Percentiles rank a stretch among this genome's conserved stretches.
Evolutionary conservation across 78 protist genomes (phyloP).

Genomic region (Mantamonas sphyraenae): DNA sequence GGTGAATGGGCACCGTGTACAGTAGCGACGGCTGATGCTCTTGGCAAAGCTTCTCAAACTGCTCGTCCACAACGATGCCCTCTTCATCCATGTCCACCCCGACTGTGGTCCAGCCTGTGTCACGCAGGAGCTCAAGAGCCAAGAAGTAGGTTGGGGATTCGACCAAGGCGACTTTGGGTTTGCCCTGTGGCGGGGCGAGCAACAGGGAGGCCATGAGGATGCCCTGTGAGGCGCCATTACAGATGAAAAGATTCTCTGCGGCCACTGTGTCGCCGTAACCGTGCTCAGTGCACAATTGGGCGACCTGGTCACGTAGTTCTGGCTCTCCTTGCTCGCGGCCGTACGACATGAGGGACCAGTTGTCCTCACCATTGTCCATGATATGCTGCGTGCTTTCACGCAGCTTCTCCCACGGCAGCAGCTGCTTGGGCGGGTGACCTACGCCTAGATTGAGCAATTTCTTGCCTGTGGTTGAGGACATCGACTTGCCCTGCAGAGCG

Average conservation of each 20-base stretch:
- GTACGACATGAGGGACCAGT: too few species aligned
- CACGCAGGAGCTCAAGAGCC: neutral
- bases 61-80: neutral
- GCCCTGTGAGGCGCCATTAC: constrained; percentile 3
- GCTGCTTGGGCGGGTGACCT: too few species aligned
- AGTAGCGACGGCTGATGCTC: neutral
- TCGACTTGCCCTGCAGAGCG: too few species aligned
- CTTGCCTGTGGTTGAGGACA: too few species aligned
- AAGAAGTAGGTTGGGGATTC: constrained; percentile 6
- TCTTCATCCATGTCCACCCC: neutral
- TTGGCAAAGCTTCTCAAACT: neutral
- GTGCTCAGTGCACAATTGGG: neutral
- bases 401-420: too few species aligned
- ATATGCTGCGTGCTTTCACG: too few species aligned
- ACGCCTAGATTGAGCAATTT: too few species aligned
- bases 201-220: neutral
- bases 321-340: neutral
- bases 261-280: neutral
- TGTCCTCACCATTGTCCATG: too few species aligned
- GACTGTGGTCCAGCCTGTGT: neutral
- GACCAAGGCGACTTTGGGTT: neutral
- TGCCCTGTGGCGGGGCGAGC: neutral
- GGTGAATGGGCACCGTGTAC: neutral
- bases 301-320: neutral
- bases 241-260: neutral